These are phyloP conservation scores for Glonium stellatum DNA, from an alignment of 495 filamentous ascomycete species.

Conservation along the genomic window DNA sequence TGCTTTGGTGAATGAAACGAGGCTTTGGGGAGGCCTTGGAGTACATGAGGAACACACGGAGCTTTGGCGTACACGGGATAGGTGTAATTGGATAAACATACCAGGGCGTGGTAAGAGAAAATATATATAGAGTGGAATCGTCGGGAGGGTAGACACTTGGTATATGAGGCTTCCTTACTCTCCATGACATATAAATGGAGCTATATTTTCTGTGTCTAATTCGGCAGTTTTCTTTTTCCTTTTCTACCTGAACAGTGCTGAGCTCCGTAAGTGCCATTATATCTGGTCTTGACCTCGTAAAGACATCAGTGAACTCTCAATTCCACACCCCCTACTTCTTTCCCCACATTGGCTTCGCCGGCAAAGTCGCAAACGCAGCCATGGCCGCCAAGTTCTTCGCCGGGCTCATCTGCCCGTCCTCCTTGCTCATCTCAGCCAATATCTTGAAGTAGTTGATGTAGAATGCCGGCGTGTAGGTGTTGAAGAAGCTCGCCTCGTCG, in stretches of 20 bases:
- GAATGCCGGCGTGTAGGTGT: constrained; percentile 48
- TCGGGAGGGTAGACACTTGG: too few species aligned
- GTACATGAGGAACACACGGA: neutral
- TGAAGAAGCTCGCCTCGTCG: constrained; percentile 49
- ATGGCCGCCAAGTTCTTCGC: constrained; percentile 40
- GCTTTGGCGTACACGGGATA: neutral
- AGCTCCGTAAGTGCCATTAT: too few species aligned
- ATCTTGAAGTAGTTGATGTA: constrained; percentile 49
- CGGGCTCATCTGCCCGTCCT: constrained; percentile 33
- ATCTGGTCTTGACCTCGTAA: too few species aligned
- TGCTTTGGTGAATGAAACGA: neutral
- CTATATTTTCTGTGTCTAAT: too few species aligned
- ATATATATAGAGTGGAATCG: too few species aligned
- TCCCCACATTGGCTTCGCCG: constrained; percentile 27
- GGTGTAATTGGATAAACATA: too few species aligned
- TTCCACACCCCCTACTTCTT: constrained; percentile 2
- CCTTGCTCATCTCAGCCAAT: constrained; percentile 32
- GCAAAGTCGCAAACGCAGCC: constrained; percentile 42
- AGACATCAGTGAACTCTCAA: neutral
- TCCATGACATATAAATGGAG: too few species aligned
- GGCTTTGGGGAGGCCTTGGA: neutral
- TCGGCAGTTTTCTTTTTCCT: too few species aligned
- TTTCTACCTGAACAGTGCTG: too few species aligned
- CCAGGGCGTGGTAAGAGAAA: too few species aligned
- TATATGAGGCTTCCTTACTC: too few species aligned